These are phyloP conservation scores for Exophiala xenobiotica DNA, from an alignment of 2,329 filamentous ascomycete species.

Conservation along the genomic window DNA sequence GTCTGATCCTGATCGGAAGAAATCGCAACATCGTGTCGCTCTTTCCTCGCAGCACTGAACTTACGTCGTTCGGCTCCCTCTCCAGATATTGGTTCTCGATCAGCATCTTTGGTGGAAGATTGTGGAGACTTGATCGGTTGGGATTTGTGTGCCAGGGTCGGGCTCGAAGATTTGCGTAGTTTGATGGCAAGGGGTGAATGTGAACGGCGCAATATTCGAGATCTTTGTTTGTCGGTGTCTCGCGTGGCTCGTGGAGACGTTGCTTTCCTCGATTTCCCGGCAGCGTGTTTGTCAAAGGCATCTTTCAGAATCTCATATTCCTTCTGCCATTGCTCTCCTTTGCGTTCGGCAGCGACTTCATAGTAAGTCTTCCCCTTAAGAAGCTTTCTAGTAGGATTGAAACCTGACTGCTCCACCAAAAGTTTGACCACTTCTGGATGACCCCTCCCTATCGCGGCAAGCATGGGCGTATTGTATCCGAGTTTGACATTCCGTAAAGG, in stretches of 20 bases:
- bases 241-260: conserved; percentile 41
- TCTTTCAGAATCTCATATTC: conserved; percentile 79
- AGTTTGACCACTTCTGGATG: conserved; percentile 83
- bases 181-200: conserved; percentile 39
- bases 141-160: conserved; percentile 27
- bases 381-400: conserved; percentile 75
- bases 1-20: conserved; percentile 31
- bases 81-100: conserved; percentile 13
- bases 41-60: conserved; percentile 11
- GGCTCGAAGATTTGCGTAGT: conserved; percentile 25
- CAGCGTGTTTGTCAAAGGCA: conserved; percentile 44
- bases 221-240: conserved; percentile 41
- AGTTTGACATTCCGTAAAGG: conserved; percentile 56
- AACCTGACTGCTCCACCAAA: conserved; percentile 71
- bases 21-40: conserved; percentile 28
- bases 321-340: conserved; percentile 85
- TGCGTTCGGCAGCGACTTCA: conserved; percentile 78
- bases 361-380: conserved; percentile 78
- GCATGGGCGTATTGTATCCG: conserved; percentile 86
- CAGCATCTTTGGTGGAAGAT: conserved; percentile 15
- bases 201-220: conserved; percentile 38
- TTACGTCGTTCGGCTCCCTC: conserved; percentile 17
- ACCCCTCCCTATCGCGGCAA: conserved; percentile 85
- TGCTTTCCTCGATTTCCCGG: conserved; percentile 33
- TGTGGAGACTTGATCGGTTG: conserved; percentile 23